Evolutionary conservation across 306 rosid species (phyloP), one percentile per base, ranked within the genome.

Genomic region (Vigna angularis): DNA sequence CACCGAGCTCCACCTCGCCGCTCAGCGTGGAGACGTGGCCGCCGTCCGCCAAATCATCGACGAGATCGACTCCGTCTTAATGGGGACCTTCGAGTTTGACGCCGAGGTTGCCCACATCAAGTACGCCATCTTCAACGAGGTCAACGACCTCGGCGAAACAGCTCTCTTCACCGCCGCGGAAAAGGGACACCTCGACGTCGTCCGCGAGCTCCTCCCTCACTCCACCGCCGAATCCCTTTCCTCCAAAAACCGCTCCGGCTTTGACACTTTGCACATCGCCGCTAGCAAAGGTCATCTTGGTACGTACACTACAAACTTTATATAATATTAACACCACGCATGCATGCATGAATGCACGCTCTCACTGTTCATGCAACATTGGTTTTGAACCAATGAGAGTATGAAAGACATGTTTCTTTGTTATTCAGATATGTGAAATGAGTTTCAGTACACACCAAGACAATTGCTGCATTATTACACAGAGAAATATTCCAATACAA

Each of bases 1-100:
- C 77, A 92, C 97, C 36, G 93, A 90, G 74, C 90, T 94, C 72
- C 97, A 94, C 82, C 87, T 94, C 77, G 98, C 92, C 14, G 95
- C 89, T 0, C 88, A 83, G 53, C 87, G 90, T 0, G 98, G 96
- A 0, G 93, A 94, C 48, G 75, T 64, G 36, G 66, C 77, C 0
- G 81, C 86, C 15, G 79, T 94, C 65, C 49, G 81, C 20, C 82
- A 73, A 3, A 87, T 90, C 73, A 66, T 89, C n/a, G 80, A 70
- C 13, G 97, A 90, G 40, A 84, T 94, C 9, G 93, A 94, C 58
- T 88, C 90, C 16, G 93, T 85, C 81, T 87, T 89, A 94, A 85
- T 73, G 52, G 93, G 91, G 4, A 86, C 93, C 2, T 26, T 66
- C 0, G 97, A 91, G 71, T 90, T 94, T 17, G 96, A 91, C 67